Base-by-base conservation (phyloP, 305 asterid species). In the Rubia peregrina region DNA sequence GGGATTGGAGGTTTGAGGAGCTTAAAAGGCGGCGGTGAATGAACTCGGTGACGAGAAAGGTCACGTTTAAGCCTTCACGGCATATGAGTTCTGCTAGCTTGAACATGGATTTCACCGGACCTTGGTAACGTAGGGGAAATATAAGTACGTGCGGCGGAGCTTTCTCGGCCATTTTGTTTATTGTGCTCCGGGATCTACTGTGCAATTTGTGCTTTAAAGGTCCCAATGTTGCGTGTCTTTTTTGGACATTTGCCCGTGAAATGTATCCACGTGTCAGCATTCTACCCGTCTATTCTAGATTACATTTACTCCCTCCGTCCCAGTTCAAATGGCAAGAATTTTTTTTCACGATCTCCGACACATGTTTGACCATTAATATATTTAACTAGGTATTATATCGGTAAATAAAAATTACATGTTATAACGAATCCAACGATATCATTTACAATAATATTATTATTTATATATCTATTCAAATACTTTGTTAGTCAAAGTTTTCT, bases 1-100 rank as follows among this genome's bases (percentile, higher is more conserved):
- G 86, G 74, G 82, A 49, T 4, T 72, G 77, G 67, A 83, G 74
- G 76, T 75, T 71, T 56, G 88, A 66, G 71, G 79, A 82, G 65
- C 78, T 78, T 17, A 66, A 71, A 42, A 89, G 87, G 40, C 91
- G 88, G 65, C 68, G 41, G 74, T 83, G 49, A 83, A 82, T 82
- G 80, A 83, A 38, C 12, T 89, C 85, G 5, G 95, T 86, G 61
- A 82, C 76, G 1, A 89, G 74, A 36, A 89, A 83, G 0, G 96
- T 89, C 1, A 81, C 46, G 13, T 72, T 75, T 69, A 86, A 5
- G 38, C 81, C 83, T 0, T 83, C 76, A 4, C 79, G 80, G 67
- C 84, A 85, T 10, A 74, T 30, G 36, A 74, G 42, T 24, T 74
- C 78, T 4, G 73, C 73, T 17, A 74, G 26, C 43, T 68, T 74